Evolutionary conservation across 23 red algal species (phyloP).

Genomic region (Gracilaria vermiculophylla): DNA sequence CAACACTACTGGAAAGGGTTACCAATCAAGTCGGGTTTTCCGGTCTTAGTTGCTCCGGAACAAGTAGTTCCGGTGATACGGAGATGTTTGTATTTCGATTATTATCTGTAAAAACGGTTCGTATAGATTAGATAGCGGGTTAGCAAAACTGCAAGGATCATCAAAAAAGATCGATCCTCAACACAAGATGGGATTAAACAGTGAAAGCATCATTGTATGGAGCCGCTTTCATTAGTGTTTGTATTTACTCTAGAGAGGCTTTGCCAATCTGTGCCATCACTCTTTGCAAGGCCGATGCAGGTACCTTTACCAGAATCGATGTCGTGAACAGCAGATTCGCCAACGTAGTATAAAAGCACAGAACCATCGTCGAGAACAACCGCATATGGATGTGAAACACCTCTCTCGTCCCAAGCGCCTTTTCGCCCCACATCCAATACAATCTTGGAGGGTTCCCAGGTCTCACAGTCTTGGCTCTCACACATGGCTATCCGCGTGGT

Average conservation of each 20-base stretch:
- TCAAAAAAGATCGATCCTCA: too few relatives aligned
- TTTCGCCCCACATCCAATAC: constrained; percentile 38
- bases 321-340: neutral
- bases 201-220: neutral
- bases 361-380: constrained; percentile 51
- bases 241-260: neutral
- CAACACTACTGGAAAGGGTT: too few relatives aligned
- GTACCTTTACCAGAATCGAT: constrained; percentile 6
- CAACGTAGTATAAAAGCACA: constrained; percentile 72
- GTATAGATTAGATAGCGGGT: too few relatives aligned
- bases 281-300: constrained; percentile 18
- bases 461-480: neutral
- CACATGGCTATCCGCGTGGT: constrained; percentile 1
- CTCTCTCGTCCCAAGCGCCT: constrained; percentile 57
- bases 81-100: neutral
- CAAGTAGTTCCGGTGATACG: neutral
- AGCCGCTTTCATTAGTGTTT: neutral
- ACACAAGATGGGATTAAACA: too few relatives aligned
- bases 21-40: too few relatives aligned
- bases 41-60: neutral
- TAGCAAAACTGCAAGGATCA: too few relatives aligned
- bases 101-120: too few relatives aligned
- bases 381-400: constrained; percentile 58
- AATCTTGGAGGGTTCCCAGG: neutral
- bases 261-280: constrained; percentile 23